Evolutionary conservation across 139 green algal species (phyloP).

Genomic region (Deuterostichococcus epilithicus): DNA sequence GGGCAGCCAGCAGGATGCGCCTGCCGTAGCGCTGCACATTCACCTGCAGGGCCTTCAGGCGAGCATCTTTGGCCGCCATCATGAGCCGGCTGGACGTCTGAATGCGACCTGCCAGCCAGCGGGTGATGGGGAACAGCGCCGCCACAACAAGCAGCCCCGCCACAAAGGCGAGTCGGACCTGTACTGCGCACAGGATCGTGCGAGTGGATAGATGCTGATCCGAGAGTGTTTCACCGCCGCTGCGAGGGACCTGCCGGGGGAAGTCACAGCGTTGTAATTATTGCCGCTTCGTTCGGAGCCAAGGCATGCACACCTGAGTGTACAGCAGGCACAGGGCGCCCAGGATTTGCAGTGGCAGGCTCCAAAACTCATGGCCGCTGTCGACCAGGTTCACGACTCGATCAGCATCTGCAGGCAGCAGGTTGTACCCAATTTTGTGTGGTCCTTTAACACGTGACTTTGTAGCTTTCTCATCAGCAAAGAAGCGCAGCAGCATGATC

Average conservation of each 20-base stretch:
- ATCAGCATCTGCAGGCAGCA: conserved; percentile 51
- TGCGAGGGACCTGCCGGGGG: too few relatives aligned
- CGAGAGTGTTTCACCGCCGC: too few relatives aligned
- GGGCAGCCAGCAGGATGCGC: too few relatives aligned
- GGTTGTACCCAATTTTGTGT: too few relatives aligned
- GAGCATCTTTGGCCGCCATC: conserved; percentile 73
- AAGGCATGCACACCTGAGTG: not conserved
- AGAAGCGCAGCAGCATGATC: too few relatives aligned
- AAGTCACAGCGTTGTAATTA: not conserved
- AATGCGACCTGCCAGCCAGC: conserved; percentile 63
- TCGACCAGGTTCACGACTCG: conserved; percentile 62
- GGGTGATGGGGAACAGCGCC: conserved; percentile 81
- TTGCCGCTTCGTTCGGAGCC: too few relatives aligned
- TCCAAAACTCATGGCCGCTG: conserved; percentile 83
- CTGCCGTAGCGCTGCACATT: too few relatives aligned
- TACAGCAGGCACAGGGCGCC: conserved; percentile 83
- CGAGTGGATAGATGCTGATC: too few relatives aligned
- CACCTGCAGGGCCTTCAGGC: conserved; percentile 38
- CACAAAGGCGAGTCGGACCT: conserved; percentile 79
- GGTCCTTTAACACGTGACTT: too few relatives aligned
- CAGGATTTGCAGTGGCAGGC: conserved; percentile 73
- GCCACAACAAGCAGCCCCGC: conserved; percentile 72
- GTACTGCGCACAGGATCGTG: not conserved
- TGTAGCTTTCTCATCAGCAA: too few relatives aligned
- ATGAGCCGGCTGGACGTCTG: conserved; percentile 48